phyloP scores from a whole-genome alignment of 306 rosid species.

The Abrus pulchellus region DNA sequence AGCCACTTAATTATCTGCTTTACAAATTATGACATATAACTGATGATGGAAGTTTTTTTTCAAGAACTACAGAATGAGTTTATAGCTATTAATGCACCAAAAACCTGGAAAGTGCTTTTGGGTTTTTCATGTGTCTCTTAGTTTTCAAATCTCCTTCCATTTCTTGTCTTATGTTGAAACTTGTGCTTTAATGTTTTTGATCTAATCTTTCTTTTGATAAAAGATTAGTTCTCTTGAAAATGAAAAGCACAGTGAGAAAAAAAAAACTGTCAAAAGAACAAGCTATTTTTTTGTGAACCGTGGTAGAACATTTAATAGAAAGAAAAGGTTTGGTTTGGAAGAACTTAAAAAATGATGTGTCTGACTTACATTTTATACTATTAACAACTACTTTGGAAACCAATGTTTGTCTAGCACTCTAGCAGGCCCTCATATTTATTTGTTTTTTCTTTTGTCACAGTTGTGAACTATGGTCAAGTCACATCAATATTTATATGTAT shows the following conservation, averaged over 20 bases:
- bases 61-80: conserved; percentile 19
- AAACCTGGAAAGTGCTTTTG: conserved; percentile 3
- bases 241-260: background rate
- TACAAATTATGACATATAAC: conserved; percentile 26
- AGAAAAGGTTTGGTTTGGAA: background rate
- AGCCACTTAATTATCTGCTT: background rate
- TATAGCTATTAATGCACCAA: conserved; percentile 11
- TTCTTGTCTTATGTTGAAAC: conserved; percentile 6
- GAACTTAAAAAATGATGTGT: background rate
- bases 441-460: background rate
- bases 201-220: conserved; percentile 22
- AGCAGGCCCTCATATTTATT: background rate
- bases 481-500: background rate
- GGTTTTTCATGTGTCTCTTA: background rate
- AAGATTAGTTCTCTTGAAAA: background rate
- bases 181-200: background rate
- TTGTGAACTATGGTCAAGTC: background rate
- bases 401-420: background rate
- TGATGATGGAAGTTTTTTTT: conserved; percentile 32
- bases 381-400: background rate
- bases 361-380: background rate
- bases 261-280: background rate
- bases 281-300: background rate
- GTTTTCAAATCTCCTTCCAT: conserved; percentile 27
- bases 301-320: background rate